A percentile compares a stretch with the other conserved stretches of the same genome.
phyloP scores from a whole-genome alignment of 2,329 filamentous ascomycete genomes.

The Ophiobolus disseminans region DNA sequence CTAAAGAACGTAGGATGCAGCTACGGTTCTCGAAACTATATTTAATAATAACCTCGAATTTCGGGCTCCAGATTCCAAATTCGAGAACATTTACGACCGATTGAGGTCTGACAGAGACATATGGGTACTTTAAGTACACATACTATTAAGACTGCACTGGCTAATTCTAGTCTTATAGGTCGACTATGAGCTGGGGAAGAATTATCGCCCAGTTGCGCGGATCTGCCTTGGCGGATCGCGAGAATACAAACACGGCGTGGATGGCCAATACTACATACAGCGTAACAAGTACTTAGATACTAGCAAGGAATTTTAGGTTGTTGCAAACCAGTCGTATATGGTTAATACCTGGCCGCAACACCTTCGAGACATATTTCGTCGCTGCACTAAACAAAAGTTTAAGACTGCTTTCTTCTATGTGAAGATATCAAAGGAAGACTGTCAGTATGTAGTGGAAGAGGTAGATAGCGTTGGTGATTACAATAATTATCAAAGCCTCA shows the following conservation, averaged over 20 bases:
- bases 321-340: slow-evolving; percentile 4
- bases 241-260: slow-evolving; percentile 2
- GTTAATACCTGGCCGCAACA: too few species aligned
- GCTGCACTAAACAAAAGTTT: too few species aligned
- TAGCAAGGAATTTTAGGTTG: slow-evolving; percentile 11
- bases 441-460: too few species aligned
- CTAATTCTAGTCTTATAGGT: too few species aligned
- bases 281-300: not conserved
- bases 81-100: not conserved
- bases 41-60: slow-evolving; percentile 14
- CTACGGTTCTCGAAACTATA: slow-evolving; percentile 10
- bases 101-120: slow-evolving; percentile 5
- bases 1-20: slow-evolving; percentile 9
- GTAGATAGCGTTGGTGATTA: too few species aligned
- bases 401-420: too few species aligned
- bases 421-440: too few species aligned
- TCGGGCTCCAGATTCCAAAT: slow-evolving; percentile 5
- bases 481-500: too few species aligned
- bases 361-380: too few species aligned
- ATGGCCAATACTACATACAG: slow-evolving; percentile 12
- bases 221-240: slow-evolving; percentile 9
- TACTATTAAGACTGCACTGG: too few species aligned
- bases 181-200: slow-evolving; percentile 5
- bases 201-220: slow-evolving; percentile 10
- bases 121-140: slow-evolving; percentile 4